A percentile compares a stretch with the other conserved stretches of the same genome.
Conservation (phyloP, 108 stramenopile species). For the Chaetoceros muelleri region DNA sequence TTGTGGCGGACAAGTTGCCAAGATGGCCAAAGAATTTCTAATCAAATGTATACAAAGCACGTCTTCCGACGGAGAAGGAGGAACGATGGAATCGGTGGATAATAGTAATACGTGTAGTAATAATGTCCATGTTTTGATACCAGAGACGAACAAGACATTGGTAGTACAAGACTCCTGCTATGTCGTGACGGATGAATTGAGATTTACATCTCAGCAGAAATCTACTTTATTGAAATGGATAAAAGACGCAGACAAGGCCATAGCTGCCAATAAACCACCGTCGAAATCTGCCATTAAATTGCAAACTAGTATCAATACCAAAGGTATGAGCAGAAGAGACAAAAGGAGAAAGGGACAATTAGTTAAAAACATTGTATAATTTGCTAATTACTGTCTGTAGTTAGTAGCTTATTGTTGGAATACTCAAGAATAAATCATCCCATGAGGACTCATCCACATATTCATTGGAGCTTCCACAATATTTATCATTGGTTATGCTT, state of each 20-base stretch:
- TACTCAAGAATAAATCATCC: too few relatives aligned
- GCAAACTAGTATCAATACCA: conserved; percentile 7
- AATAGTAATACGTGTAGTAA: background rate
- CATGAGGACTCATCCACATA: too few relatives aligned
- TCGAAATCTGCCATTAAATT: conserved; percentile 38
- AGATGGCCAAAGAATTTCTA: conserved; percentile 39
- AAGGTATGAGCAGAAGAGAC: background rate
- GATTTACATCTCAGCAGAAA: conserved; percentile 55
- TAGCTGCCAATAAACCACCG: conserved; percentile 33
- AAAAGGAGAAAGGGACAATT: background rate
- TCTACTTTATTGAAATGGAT: conserved; percentile 43
- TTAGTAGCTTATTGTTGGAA: too few relatives aligned
- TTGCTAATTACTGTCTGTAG: too few relatives aligned
- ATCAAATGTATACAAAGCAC: conserved; percentile 15
- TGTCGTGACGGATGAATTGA: too few relatives aligned
- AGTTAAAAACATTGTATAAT: too few relatives aligned
- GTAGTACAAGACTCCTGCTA: too few relatives aligned
- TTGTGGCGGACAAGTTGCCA: conserved; percentile 58
- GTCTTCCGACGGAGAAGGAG: background rate
- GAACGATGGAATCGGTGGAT: background rate
- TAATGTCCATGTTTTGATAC: too few relatives aligned
- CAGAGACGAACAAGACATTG: too few relatives aligned
- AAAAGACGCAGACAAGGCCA: conserved; percentile 44
- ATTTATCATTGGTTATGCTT: too few relatives aligned
- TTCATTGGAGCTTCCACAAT: too few relatives aligned